A percentile compares a stretch with the other conserved stretches of the same genome.
These are phyloP conservation scores for Zychaea mexicana DNA, from an alignment of 371 early-diverging fungal genomes.

Conservation along the genomic window DNA sequence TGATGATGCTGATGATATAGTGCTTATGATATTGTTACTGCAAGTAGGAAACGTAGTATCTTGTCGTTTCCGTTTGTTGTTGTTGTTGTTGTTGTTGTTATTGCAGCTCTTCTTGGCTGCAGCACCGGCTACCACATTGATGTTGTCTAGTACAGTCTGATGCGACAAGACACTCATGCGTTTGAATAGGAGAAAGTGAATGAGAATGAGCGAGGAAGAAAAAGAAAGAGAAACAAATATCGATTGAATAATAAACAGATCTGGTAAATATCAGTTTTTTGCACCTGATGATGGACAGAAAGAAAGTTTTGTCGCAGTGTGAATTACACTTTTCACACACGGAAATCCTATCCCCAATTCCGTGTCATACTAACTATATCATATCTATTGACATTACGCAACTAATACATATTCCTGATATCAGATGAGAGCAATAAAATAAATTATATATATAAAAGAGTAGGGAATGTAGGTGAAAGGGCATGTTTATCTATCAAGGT, in stretches of 20 bases:
- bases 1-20: neutral
- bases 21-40: neutral
- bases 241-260: neutral
- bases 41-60: neutral
- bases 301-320: neutral
- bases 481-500: too few relatives aligned
- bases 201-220: neutral
- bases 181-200: neutral
- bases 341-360: too few relatives aligned
- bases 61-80: neutral
- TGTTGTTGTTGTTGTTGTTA: neutral
- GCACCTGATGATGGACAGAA: neutral
- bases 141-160: neutral
- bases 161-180: neutral
- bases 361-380: too few relatives aligned
- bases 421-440: too few relatives aligned
- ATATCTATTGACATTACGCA: too few relatives aligned
- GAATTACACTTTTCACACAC: neutral
- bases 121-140: too few relatives aligned
- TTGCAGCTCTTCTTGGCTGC: neutral
- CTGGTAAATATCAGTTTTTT: neutral
- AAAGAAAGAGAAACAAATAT: neutral
- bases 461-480: too few relatives aligned
- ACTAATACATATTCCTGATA: too few relatives aligned
- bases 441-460: too few relatives aligned